These are phyloP conservation scores for Coemansia sp. DNA, from an alignment of 192 early-diverging fungal genomes.

Conservation along the genomic window DNA sequence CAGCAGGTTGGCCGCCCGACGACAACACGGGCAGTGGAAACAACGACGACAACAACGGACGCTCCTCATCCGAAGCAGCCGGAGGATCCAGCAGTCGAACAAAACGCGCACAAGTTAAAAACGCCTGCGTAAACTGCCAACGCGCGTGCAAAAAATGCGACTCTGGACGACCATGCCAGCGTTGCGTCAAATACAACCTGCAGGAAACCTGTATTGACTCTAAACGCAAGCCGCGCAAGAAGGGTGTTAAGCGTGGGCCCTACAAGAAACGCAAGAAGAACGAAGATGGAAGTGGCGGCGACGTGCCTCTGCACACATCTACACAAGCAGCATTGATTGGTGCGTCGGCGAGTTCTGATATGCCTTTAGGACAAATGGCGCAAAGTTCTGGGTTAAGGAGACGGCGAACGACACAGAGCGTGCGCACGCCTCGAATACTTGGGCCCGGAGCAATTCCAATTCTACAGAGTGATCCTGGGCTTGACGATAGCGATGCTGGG, in stretches of 20 bases:
- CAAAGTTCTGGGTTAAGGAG: no score
- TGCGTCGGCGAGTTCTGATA: background rate
- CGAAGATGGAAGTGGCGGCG: background rate
- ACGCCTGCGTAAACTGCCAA: constrained; percentile 87
- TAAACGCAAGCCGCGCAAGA: constrained; percentile 74
- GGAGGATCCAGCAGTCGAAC: background rate
- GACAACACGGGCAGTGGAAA: background rate
- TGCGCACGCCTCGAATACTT: constrained; percentile 17
- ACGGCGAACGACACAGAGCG: background rate
- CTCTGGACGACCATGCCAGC: constrained; percentile 75
- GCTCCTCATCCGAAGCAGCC: constrained; percentile 4
- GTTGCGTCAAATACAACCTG: constrained; percentile 74
- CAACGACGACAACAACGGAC: constrained; percentile 8
- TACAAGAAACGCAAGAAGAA: constrained; percentile 62
- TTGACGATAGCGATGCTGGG: constrained; percentile 4
- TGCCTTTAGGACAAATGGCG: background rate
- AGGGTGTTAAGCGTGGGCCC: constrained; percentile 81
- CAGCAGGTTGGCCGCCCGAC: no score
- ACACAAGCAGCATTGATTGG: background rate
- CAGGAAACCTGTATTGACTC: constrained; percentile 72
- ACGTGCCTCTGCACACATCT: background rate
- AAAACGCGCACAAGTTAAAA: constrained; percentile 84
- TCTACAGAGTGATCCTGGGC: constrained; percentile 29
- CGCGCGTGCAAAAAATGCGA: constrained; percentile 93
- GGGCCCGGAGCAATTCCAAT: constrained; percentile 48